Percentiles rank a stretch among this genome's conserved stretches.
Conservation (phyloP, 495 filamentous ascomycete species). For the Podospora australis region DNA sequence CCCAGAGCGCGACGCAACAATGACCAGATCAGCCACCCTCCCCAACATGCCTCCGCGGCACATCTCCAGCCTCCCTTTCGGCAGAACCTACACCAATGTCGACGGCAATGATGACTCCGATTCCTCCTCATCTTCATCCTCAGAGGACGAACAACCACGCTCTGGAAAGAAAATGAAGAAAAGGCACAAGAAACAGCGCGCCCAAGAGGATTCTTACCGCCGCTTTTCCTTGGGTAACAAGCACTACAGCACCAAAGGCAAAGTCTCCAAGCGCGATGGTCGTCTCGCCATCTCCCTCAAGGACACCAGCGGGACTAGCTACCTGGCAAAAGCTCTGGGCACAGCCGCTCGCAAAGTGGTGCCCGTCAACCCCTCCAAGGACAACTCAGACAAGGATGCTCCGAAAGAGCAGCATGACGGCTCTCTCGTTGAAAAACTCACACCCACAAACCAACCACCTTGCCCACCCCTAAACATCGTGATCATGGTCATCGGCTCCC, state of each 20-base stretch:
- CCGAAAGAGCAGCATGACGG: not conserved
- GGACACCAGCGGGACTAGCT: constrained; percentile 57
- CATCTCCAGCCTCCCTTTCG: not conserved
- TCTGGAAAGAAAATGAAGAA: not conserved
- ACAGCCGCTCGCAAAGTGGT: constrained; percentile 41
- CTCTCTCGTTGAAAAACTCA: not conserved
- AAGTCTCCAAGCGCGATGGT: constrained; percentile 61
- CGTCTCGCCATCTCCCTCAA: constrained; percentile 64
- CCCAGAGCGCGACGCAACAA: not conserved
- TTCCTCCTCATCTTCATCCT: constrained; percentile 23
- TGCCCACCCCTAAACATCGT: constrained; percentile 56
- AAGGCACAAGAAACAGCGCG: constrained; percentile 5
- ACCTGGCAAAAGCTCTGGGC: constrained; percentile 63
- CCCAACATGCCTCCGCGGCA: not conserved
- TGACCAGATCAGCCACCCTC: too few relatives aligned
- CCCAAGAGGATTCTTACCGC: constrained; percentile 27
- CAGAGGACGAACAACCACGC: constrained; percentile 7
- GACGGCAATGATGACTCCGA: not conserved
- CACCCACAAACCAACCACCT: too few relatives aligned
- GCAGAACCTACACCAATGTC: not conserved
- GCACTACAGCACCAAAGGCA: constrained; percentile 58
- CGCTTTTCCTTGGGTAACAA: constrained; percentile 56
- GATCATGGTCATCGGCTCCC: constrained; percentile 71
- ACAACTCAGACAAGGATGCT: constrained; percentile 4
- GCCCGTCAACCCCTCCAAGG: constrained; percentile 10